phyloP scores from a whole-genome alignment of 257 asterid genomes.

The Plantago ovata region DNA sequence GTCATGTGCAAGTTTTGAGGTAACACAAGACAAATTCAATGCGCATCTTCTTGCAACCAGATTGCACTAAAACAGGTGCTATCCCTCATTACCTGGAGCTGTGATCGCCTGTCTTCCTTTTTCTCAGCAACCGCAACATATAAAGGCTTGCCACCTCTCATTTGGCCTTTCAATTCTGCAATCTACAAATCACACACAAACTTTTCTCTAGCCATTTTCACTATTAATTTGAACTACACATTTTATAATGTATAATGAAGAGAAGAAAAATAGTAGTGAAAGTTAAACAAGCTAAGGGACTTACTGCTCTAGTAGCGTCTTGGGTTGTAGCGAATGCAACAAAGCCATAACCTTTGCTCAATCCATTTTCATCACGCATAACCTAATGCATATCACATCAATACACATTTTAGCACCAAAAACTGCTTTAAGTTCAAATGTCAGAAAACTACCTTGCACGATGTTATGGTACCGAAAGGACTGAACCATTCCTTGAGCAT shows the following conservation, averaged over 20 bases:
- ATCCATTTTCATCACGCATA: constrained; percentile 46
- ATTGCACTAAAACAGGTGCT: too few species aligned
- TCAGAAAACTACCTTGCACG: constrained; percentile 48
- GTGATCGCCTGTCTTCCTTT: constrained; percentile 62
- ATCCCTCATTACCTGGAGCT: constrained; percentile 52
- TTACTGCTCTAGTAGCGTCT: constrained; percentile 49
- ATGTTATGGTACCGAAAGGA: constrained; percentile 49
- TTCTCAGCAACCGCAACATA: constrained; percentile 66
- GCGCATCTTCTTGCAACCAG: too few species aligned
- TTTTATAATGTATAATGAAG: too few species aligned
- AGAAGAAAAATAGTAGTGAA: not conserved
- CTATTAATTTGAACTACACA: too few species aligned
- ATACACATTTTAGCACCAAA: too few species aligned
- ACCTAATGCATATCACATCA: constrained; percentile 34
- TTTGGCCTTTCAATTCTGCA: constrained; percentile 59
- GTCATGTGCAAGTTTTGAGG: too few species aligned
- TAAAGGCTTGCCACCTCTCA: constrained; percentile 55
- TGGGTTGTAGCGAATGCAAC: constrained; percentile 52
- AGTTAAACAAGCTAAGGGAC: constrained; percentile 9
- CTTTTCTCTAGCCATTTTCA: not conserved
- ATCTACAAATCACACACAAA: constrained; percentile 37
- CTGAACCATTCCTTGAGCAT: constrained; percentile 55
- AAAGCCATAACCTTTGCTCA: constrained; percentile 64
- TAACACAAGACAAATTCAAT: too few species aligned
- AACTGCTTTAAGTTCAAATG: not conserved